A percentile compares a stretch with the other conserved stretches of the same genome.
These are phyloP conservation scores for Cladosporium cucumerinum DNA, from an alignment of 2,329 filamentous ascomycete species.

Conservation along the genomic window DNA sequence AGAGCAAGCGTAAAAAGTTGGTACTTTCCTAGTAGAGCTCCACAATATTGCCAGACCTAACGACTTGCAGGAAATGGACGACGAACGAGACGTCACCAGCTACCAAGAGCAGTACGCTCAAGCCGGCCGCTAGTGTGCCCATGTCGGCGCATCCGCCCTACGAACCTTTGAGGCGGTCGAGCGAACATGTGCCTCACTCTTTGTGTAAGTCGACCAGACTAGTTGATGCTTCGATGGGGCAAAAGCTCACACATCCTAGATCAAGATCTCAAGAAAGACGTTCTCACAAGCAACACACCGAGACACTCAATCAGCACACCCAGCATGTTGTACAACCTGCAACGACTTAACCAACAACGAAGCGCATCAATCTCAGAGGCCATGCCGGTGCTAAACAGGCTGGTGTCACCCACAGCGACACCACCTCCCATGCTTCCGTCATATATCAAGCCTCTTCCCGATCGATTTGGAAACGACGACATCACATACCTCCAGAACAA, in stretches of 20 bases:
- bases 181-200: conserved; percentile 59
- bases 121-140: conserved; percentile 22
- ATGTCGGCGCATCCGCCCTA: conserved; percentile 35
- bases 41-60: not conserved
- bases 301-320: conserved; percentile 28
- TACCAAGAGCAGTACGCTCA: conserved; percentile 24
- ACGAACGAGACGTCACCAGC: conserved; percentile 22
- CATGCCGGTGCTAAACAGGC: conserved; percentile 24
- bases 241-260: conserved; percentile 21
- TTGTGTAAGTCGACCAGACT: conserved; percentile 51
- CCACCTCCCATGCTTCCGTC: conserved; percentile 50
- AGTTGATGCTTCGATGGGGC: not conserved
- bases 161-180: conserved; percentile 26
- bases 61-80: conserved; percentile 35
- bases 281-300: conserved; percentile 19
- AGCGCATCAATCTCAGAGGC: conserved; percentile 25
- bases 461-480: conserved; percentile 75
- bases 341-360: conserved; percentile 27
- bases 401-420: conserved; percentile 27
- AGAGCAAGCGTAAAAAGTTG: conserved; percentile 84
- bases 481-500: conserved; percentile 79
- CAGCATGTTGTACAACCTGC: conserved; percentile 32
- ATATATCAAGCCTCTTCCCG: conserved; percentile 77
- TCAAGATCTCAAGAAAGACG: conserved; percentile 27
- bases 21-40: conserved; percentile 36